Conservation (phyloP, 2,329 filamentous ascomycete genomes). For the Trichocomaceae sp. region DNA sequence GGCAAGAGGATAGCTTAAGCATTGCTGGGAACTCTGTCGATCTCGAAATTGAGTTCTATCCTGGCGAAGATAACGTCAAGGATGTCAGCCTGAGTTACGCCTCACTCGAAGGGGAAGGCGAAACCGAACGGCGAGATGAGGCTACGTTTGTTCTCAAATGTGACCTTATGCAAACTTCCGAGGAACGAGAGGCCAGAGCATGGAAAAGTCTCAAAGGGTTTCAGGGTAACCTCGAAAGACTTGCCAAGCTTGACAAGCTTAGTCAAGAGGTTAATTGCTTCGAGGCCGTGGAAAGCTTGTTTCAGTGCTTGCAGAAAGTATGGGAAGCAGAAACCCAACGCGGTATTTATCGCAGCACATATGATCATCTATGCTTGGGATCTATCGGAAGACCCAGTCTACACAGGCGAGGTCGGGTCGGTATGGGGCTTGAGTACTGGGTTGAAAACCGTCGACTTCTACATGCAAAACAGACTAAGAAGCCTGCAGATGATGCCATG, state of each 20-base stretch:
- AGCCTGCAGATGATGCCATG: constrained; percentile 28
- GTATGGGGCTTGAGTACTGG: constrained; percentile 40
- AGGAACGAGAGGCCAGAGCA: constrained; percentile 25
- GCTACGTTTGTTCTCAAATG: constrained; percentile 39
- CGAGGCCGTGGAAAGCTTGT: constrained; percentile 39
- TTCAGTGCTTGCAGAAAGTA: constrained; percentile 36
- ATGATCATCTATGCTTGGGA: constrained; percentile 37
- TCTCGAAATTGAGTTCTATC: constrained; percentile 41
- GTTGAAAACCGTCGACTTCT: constrained; percentile 29
- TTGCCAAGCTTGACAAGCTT: constrained; percentile 40
- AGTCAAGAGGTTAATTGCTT: constrained; percentile 43
- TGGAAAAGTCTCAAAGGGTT: constrained; percentile 37
- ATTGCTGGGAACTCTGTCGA: constrained; percentile 44
- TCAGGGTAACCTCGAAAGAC: constrained; percentile 38
- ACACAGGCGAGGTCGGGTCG: constrained; percentile 34
- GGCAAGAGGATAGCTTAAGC: constrained; percentile 41
- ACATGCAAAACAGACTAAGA: constrained; percentile 23
- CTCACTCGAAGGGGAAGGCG: constrained; percentile 31
- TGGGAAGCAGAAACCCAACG: constrained; percentile 37
- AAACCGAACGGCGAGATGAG: constrained; percentile 36
- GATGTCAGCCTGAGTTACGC: constrained; percentile 40
- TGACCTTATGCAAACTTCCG: constrained; percentile 29
- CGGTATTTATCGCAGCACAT: constrained; percentile 23
- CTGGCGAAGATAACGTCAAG: constrained; percentile 34
- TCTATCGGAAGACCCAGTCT: constrained; percentile 37